Evolutionary conservation across 2,329 filamentous ascomycete species (phyloP), one percentile per base, ranked within the genome.

Genomic region (Scedosporium dehoogii): DNA sequence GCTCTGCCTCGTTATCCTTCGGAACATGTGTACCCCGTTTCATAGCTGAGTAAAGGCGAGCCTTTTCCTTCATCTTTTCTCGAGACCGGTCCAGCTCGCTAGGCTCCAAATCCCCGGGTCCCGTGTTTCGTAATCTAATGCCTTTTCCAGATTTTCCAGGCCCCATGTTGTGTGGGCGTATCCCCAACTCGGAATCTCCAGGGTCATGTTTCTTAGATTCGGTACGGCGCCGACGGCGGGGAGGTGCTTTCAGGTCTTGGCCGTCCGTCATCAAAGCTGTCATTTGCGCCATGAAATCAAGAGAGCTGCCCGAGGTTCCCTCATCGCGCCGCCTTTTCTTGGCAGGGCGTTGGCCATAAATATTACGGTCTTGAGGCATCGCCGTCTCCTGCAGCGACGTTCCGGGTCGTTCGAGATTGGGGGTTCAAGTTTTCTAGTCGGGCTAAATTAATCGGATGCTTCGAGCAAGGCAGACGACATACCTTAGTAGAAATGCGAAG

Each of bases 221-320:
- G 18, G 21, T 38, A 18, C 60, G 60, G 7, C 87, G 82, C 56
- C 73, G 64, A 27, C 76, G 72, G 70, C 60, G 80, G 69, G 59
- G 75, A 33, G 29, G 29, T 33, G 6, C 29, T 73, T 64, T 77
- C 71, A 70, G 66, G 41, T 81, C 76, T 4, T 73, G 67, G 10
- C 74, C 66, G 65, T 78, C 79, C 61, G 87, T 79, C 75, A 97
- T 91, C 62, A 97, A 85, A 56, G 87, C 90, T 68, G 89, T 88
- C 65, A 97, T 85, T 67, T 94, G 90, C 10, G 91, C 90, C n/a
- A 89, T 86, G 77, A 99, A 97, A 71, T 91, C 86, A 62, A 96
- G 84, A 55, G 85, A 88, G 59, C 85, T 38, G 33, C 33, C 86
- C 18, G 85, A 88, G 18, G 92, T 84, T 18, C 85, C 85, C 63